Evolutionary conservation across 768 basidiomycete genomes (phyloP), one percentile per base, ranked within the genome.

Genomic region (Daedaleopsis sinensis): DNA sequence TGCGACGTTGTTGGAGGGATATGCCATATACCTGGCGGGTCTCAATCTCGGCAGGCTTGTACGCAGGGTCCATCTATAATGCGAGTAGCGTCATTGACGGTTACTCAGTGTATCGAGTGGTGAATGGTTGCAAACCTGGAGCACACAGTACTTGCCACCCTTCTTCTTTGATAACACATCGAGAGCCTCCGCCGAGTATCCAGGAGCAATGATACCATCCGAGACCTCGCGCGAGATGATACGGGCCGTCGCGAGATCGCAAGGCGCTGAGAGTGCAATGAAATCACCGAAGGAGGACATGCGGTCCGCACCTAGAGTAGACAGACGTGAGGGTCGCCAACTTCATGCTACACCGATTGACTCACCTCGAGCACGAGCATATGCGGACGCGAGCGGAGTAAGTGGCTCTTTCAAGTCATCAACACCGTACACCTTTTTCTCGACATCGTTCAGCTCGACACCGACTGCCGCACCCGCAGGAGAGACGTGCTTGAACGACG

Each of bases 251-350:
- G 93, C 90, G 39, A 95, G 79, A 72, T 99, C 97, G 77, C 96
- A 97, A 19, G 89, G 86, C 27, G 90, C 88, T 18, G 95, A 97
- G 12, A 99, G 82, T 0, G 95, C 97, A 68, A 99, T 96, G 73
- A 98, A 99, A 78, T 99, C 97, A 5, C 97, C 97, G 73, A 98
- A 99, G 2, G 96, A 98, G 1, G 96, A 98, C 97, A 99, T 99
- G 56, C 97, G 88, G 73, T 99, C 97, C 23, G 97, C 96, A 58
- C 95, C 92, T 93, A 65, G 7, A 65, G 58, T 35, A 64, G 24
- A 21, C 39, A 18, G n/a, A n/a, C n/a, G 18, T 42, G 11, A 42
- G 39, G 27, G 27, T 32, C 10, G 39, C 3, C 3, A 5, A 42
- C 18, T 18, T 42, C 18, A 11, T 18, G 10, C 32, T 18, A 73